A percentile compares a stretch with the other conserved stretches of the same genome.
phyloP scores from a whole-genome alignment of 2,329 filamentous ascomycete species.

The Ascochyta koolunga region DNA sequence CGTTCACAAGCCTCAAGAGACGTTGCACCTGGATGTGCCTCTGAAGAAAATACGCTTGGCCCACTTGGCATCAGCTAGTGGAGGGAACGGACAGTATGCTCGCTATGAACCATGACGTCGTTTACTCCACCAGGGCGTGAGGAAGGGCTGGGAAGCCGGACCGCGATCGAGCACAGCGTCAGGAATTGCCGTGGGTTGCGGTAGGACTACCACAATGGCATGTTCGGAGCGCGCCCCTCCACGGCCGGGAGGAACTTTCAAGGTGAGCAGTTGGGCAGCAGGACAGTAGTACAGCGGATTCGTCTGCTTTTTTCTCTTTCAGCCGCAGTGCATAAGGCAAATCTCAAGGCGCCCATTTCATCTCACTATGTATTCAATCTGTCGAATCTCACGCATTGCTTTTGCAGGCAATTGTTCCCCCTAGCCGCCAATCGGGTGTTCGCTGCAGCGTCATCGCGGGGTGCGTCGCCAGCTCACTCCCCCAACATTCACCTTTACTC shows the following conservation, averaged over 20 bases:
- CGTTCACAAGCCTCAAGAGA: constrained; percentile 9
- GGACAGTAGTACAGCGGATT: constrained; percentile 16
- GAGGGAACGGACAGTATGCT: constrained; percentile 26
- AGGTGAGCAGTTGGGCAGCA: constrained; percentile 24
- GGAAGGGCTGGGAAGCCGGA: constrained; percentile 16
- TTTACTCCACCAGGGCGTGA: constrained; percentile 11
- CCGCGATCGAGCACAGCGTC: constrained; percentile 15
- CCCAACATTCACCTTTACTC: constrained; percentile 32
- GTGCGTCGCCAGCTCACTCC: constrained; percentile 33
- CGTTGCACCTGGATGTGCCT: constrained; percentile 4
- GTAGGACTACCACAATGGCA: constrained; percentile 12
- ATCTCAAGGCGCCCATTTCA: background rate
- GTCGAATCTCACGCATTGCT: background rate
- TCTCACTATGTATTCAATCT: constrained; percentile 7
- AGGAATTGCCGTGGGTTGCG: constrained; percentile 9
- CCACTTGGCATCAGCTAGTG: constrained; percentile 32
- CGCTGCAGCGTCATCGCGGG: constrained; percentile 41
- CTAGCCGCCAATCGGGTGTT: constrained; percentile 33
- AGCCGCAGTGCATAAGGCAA: constrained; percentile 6
- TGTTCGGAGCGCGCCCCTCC: constrained; percentile 20
- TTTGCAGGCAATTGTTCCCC: constrained; percentile 1
- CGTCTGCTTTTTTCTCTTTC: constrained; percentile 5
- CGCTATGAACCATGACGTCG: constrained; percentile 32
- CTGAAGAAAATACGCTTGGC: constrained; percentile 20
- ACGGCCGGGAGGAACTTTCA: constrained; percentile 34